Conservation (phyloP, 2,329 filamentous ascomycete genomes). For the Talaromyces albobiverticillius region DNA sequence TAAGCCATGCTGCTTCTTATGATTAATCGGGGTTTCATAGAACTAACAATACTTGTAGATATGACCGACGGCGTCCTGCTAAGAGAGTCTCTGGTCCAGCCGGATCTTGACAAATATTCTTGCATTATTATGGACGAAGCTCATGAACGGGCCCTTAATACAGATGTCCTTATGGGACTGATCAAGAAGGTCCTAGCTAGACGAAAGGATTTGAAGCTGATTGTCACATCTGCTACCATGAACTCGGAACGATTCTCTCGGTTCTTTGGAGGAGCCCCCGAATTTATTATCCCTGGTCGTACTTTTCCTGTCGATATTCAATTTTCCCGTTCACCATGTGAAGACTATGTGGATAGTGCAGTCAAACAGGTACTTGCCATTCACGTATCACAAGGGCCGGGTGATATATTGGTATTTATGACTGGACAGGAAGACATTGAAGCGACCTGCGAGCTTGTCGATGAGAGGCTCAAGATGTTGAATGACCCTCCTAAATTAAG, state of each 20-base stretch:
- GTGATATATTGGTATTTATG: conserved; percentile 98
- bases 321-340: conserved; percentile 89
- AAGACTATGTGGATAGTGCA: conserved; percentile 96
- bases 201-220: conserved; percentile 87
- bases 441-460: conserved; percentile 87
- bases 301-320: conserved; percentile 97
- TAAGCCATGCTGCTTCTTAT: conserved; percentile 26
- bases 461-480: conserved; percentile 79
- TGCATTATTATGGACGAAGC: conserved; percentile 99
- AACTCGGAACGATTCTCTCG: conserved; percentile 94
- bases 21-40: background rate
- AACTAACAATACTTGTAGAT: conserved; percentile 43
- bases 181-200: conserved; percentile 95
- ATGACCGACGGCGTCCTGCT: conserved; percentile 98
- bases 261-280: conserved; percentile 93
- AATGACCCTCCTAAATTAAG: conserved; percentile 94
- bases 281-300: conserved; percentile 92
- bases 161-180: conserved; percentile 93
- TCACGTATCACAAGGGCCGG: conserved; percentile 87
- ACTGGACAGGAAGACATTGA: conserved; percentile 99
- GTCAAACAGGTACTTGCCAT: conserved; percentile 95
- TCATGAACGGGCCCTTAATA: conserved; percentile 93
- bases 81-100: conserved; percentile 87
- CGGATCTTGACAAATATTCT: conserved; percentile 91
- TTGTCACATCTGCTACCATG: conserved; percentile 98